Conservation (phyloP, 768 basidiomycete species). For the Suillus weaverae region DNA sequence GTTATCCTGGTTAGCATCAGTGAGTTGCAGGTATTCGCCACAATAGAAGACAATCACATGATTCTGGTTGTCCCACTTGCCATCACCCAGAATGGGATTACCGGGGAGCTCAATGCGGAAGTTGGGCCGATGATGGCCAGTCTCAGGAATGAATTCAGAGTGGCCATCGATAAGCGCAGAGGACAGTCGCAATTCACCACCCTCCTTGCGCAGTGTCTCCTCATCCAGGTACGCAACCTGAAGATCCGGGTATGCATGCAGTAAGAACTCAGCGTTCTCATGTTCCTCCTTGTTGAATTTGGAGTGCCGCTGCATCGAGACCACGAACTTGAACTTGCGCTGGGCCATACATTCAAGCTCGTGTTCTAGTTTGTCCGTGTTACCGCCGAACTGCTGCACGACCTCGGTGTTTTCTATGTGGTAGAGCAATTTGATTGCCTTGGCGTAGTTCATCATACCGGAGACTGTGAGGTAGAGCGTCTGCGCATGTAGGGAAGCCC, state of each 20-base stretch:
- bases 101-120: conserved; percentile 98
- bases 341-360: conserved; percentile 98
- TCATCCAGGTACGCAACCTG: conserved; percentile 99
- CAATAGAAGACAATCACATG: conserved; percentile 99
- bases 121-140: conserved; percentile 87
- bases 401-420: conserved; percentile 99
- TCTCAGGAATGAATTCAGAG: conserved; percentile 90
- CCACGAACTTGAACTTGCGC: conserved; percentile 98
- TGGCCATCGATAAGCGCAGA: conserved; percentile 97
- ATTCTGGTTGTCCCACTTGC: conserved; percentile 99
- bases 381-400: conserved; percentile 95
- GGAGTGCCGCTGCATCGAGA: conserved; percentile 98
- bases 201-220: conserved; percentile 90
- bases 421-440: conserved; percentile 99
- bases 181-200: conserved; percentile 93
- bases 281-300: conserved; percentile 99
- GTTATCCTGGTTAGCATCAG: conserved; percentile 99
- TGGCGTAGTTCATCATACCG: conserved; percentile 99
- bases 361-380: conserved; percentile 94
- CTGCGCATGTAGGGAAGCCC: conserved; percentile 98
- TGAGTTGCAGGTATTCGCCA: conserved; percentile 98
- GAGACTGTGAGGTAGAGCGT: conserved; percentile 98
- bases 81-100: conserved; percentile 98
- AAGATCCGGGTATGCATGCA: conserved; percentile 96
- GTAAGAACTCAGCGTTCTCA: conserved; percentile 96